Evolutionary conservation across 768 basidiomycete genomes (phyloP).

Genomic region (Gyrodon lividus): DNA sequence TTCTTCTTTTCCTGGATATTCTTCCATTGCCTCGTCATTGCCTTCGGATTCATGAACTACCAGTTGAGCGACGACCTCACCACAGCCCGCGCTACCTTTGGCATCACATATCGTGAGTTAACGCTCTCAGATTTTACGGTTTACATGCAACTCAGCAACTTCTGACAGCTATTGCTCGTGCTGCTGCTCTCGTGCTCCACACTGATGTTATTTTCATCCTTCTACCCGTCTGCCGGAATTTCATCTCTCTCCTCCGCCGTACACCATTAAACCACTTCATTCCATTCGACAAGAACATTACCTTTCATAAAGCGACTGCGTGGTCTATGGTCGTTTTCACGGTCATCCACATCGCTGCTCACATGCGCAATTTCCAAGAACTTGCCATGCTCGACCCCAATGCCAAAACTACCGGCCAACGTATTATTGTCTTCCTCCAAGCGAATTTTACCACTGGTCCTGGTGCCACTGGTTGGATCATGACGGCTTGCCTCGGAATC

Average conservation of each 20-base stretch:
- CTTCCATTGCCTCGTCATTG: constrained; percentile 75
- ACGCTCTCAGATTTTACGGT: neutral
- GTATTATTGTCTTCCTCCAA: constrained; percentile 66
- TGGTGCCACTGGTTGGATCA: constrained; percentile 84
- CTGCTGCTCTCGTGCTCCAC: constrained; percentile 87
- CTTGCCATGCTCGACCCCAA: constrained; percentile 56
- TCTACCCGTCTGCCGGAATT: constrained; percentile 92
- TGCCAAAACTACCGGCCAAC: constrained; percentile 52
- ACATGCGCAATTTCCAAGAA: constrained; percentile 81
- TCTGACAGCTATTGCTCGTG: constrained; percentile 73
- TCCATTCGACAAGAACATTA: constrained; percentile 92
- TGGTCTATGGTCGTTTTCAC: constrained; percentile 86
- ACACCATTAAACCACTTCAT: constrained; percentile 84
- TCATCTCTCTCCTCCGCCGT: constrained; percentile 84
- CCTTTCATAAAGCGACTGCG: constrained; percentile 86
- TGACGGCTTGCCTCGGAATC: constrained; percentile 66
- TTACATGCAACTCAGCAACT: neutral
- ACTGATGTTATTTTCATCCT: constrained; percentile 93
- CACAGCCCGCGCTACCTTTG: constrained; percentile 67
- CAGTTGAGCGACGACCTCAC: constrained; percentile 73
- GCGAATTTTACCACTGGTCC: constrained; percentile 86
- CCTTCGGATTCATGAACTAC: constrained; percentile 78
- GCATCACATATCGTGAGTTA: constrained; percentile 70
- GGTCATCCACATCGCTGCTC: constrained; percentile 74
- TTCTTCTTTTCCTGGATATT: constrained; percentile 83